Evolutionary conservation across 768 basidiomycete genomes (phyloP).

Genomic region (Phylloporus rhodoxanthus): DNA sequence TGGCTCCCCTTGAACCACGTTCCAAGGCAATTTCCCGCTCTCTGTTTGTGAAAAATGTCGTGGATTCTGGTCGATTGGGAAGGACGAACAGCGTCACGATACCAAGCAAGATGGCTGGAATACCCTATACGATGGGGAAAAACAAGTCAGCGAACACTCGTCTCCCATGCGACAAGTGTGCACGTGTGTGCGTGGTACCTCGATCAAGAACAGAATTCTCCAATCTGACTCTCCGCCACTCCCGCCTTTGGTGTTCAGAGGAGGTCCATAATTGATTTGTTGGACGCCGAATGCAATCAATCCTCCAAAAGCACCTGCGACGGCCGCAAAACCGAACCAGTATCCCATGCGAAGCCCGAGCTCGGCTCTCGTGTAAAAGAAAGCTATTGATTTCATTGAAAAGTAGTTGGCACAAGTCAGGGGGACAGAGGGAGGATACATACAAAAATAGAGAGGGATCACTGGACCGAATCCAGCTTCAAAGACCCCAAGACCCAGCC

Average conservation of each 20-base stretch:
- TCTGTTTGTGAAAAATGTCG: slow-evolving; percentile 45
- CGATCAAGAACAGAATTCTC: slow-evolving; percentile 59
- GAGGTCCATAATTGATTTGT: slow-evolving; percentile 45
- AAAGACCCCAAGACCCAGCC: slow-evolving; percentile 67
- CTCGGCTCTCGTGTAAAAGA: slow-evolving; percentile 73
- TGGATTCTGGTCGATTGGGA: slow-evolving; percentile 69
- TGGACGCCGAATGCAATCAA: slow-evolving; percentile 77
- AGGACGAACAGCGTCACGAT: slow-evolving; percentile 50
- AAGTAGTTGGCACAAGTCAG: not conserved
- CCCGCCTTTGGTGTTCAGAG: slow-evolving; percentile 18
- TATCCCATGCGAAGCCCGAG: slow-evolving; percentile 73
- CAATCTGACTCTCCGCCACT: slow-evolving; percentile 29
- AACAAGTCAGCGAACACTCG: not conserved
- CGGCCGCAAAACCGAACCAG: slow-evolving; percentile 81
- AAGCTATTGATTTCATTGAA: slow-evolving; percentile 38
- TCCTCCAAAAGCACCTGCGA: slow-evolving; percentile 83
- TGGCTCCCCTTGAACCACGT: slow-evolving; percentile 60
- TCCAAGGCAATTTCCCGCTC: slow-evolving; percentile 58
- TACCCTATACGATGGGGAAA: slow-evolving; percentile 39
- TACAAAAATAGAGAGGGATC: slow-evolving; percentile 75
- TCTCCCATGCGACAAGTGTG: not conserved
- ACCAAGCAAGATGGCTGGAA: slow-evolving; percentile 62
- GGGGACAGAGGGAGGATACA: slow-evolving; percentile 17
- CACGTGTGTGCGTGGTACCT: slow-evolving; percentile 36
- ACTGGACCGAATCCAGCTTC: slow-evolving; percentile 76